Conservation (phyloP, 305 asterid genomes). For the Rubia balearica region DNA sequence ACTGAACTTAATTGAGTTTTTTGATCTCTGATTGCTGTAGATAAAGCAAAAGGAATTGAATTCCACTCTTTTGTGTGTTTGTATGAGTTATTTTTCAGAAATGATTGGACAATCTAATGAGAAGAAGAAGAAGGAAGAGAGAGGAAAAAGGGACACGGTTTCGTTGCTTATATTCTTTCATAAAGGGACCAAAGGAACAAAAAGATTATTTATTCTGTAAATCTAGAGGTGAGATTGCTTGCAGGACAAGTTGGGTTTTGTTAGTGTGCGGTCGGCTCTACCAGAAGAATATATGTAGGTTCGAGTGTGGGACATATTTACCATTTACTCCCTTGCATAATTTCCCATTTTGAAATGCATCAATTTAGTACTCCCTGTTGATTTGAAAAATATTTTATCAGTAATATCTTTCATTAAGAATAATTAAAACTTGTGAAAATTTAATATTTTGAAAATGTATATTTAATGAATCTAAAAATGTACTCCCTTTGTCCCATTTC, state of each 20-base stretch:
- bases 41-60: constrained; percentile 31
- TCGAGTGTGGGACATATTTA: not conserved
- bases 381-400: no score
- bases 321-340: not conserved
- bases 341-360: not conserved
- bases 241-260: constrained; percentile 71
- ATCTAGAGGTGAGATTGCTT: constrained; percentile 50
- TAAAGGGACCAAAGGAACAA: constrained; percentile 23
- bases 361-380: no score
- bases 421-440: no score
- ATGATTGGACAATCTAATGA: not conserved
- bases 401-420: no score
- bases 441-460: no score
- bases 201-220: constrained; percentile 11
- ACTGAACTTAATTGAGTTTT: constrained; percentile 1
- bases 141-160: constrained; percentile 7
- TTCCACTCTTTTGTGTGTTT: constrained; percentile 19
- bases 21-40: constrained; percentile 21
- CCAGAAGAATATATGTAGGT: constrained; percentile 14
- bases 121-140: constrained; percentile 4
- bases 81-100: constrained; percentile 9
- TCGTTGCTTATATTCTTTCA: constrained; percentile 34
- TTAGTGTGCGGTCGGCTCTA: constrained; percentile 19
- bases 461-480: no score
- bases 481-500: no score